Base-by-base conservation (phyloP, 1,139 yeast species). In the Yamadazyma conglobata region DNA sequence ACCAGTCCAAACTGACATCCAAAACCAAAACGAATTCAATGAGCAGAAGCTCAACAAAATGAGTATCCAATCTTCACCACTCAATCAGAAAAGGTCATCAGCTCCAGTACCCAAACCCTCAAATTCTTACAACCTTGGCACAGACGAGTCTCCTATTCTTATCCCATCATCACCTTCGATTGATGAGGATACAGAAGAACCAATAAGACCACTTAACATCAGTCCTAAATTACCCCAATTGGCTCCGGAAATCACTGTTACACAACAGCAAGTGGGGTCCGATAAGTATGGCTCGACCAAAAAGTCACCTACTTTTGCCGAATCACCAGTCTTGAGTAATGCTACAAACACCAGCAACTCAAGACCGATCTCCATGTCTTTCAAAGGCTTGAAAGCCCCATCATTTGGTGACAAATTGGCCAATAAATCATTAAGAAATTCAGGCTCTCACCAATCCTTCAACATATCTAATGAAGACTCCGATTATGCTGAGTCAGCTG, bases 281-380 rank as follows among this genome's bases (percentile, higher is more conserved):
- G 5, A 17, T 7, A 11, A 25, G 8, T 17, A 4, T 4, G 12
- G 13, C 4, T 9, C n/a, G 7, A 5, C 17, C 5, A 7, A 10
- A n/a, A 15, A 21, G 11, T 11, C 8, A 20, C 10, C 7, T 9
- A n/a, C 10, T 6, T n/a, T n/a, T n/a, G 11, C 10, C 8, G 10
- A 20, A 20, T 18, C 28, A 14, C 28, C 28, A 9, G 19, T 22
- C 3, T 17, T 28, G 20, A 28, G 16, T 20, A 20, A 12, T 15
- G 19, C 22, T n/a, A 28, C 15, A 16, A 27, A 29, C 19, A 10
- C 22, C 15, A 25, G 22, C 6, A 11, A 16, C 11, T 50, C 54
- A 27, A 60, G 86, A 38, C 85, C 85, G 10, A 61, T 78, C 5
- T 77, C 85, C 2, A 73, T 77, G 81, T 78, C 87, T 1, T 79